These are phyloP conservation scores for Lyophyllum shimeji DNA, from an alignment of 768 basidiomycete species.

Conservation along the genomic window DNA sequence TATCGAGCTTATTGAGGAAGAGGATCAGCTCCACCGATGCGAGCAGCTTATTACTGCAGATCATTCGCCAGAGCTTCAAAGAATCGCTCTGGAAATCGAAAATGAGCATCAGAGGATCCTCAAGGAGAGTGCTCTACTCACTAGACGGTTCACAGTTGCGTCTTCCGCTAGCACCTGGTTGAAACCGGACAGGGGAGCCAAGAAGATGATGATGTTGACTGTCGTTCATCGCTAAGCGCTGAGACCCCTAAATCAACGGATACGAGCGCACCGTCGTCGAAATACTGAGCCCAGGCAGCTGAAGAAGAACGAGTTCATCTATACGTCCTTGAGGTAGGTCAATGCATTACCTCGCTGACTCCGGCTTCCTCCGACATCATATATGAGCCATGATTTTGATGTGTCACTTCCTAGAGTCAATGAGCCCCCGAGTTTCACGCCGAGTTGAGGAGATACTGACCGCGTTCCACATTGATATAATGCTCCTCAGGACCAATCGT, in stretches of 20 bases:
- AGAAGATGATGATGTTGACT: slow-evolving; percentile 68
- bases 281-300: slow-evolving; percentile 71
- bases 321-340: background rate
- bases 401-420: slow-evolving; percentile 22
- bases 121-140: slow-evolving; percentile 25
- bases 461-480: slow-evolving; percentile 43
- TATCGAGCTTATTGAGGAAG: slow-evolving; percentile 64
- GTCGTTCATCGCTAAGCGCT: background rate
- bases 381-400: slow-evolving; percentile 58
- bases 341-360: slow-evolving; percentile 47
- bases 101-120: background rate
- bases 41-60: slow-evolving; percentile 59
- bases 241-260: background rate
- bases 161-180: slow-evolving; percentile 65
- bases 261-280: slow-evolving; percentile 53
- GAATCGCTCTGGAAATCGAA: slow-evolving; percentile 46
- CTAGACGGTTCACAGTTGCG: slow-evolving; percentile 56
- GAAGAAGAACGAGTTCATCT: background rate
- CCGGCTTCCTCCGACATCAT: slow-evolving; percentile 64
- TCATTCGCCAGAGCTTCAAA: slow-evolving; percentile 55
- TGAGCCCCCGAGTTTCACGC: background rate
- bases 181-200: slow-evolving; percentile 66
- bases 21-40: slow-evolving; percentile 54
- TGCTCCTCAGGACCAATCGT: slow-evolving; percentile 70
- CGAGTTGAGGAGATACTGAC: slow-evolving; percentile 19